Evolutionary conservation across 2,329 filamentous ascomycete genomes (phyloP), one percentile per base, ranked within the genome.

Genomic region (Nannizziopsis barbatae): DNA sequence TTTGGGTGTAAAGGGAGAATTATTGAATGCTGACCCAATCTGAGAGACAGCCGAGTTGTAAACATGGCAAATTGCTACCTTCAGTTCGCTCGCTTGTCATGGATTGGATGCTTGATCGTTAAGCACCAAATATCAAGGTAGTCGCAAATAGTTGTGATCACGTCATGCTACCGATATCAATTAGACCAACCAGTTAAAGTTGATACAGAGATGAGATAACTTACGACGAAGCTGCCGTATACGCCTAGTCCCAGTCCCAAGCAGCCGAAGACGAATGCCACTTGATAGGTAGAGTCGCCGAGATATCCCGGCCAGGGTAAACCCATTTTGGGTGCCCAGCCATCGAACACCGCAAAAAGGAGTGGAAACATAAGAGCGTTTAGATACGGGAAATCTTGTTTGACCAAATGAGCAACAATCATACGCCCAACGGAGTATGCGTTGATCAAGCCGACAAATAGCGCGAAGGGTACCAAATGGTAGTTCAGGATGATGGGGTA

Each of bases 71-170:
- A 27, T 48, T 48, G 18, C 41, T 48, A 18, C 18, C 41, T 49
- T 50, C 17, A 15, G 7, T 6, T 36, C 37, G 9, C 22, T 38
- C 10, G 20, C 27, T 11, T 47, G 45, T 73, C 71, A 32, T 71
- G 62, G 52, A 74, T 73, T 0, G 79, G 79, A 59, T 96, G 82
- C 76, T 98, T 98, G 71, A 98, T 98, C 1, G 86, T 94, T 64
- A 98, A 73, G 64, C 92, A 98, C 87, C 88, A 96, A 57, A 98
- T 98, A 64, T 98, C 92, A 52, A 96, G 75, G 65, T 94, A 95
- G 65, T 98, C 92, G 69, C 92, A 98, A 58, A 98, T 96, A 27
- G 87, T 93, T 51, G 92, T 87, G 56, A 98, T 95, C 49, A 96
- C 89, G 64, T 96, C 92, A 30, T 94, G 67, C 72, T 75, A 49